Evolutionary conservation across 1,139 yeast genomes (phyloP), one percentile per base, ranked within the genome.

Genomic region (Hemisphaericaspora subhashii): DNA sequence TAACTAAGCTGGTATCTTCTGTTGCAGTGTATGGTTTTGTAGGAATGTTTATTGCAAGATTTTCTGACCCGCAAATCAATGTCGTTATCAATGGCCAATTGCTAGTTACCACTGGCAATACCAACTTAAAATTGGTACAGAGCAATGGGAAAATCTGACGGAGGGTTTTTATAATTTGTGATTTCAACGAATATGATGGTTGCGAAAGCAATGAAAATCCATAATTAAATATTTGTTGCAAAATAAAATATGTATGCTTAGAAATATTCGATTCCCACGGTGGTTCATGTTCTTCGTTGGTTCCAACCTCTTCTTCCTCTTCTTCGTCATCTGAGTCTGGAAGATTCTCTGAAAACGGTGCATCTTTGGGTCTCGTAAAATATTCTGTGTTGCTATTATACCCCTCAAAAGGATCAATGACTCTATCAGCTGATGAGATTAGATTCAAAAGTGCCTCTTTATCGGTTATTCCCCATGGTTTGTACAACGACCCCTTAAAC

Each of bases 151-250:
- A 62, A 0, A 79, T 62, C 13, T 66, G 58, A 3, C 60, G 54
- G 26, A 83, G 59, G 0, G 86, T 70, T 20, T 61, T 67, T 34
- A 89, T 57, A 6, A 88, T 72, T 43, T 78, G 81, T 9, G 74
- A 55, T 36, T 79, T 75, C 22, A 90, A 60, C 2, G 68, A 59
- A 5, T 71, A 58, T 0, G 95, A 83, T 1, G 79, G 79, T 48
- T 87, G 94, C 2, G 88, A 79, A 27, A 88, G 60, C 37, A 88
- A 68, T 41, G 85, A 62, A 42, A 86, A 83, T 2, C 94, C 83
- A 53, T 88, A 87, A 10, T 70, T 74, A 41, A 81, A 71, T 8
- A 92, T 79, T 41, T 78, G 77, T 38, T 81, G 77, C 0, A 85
- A 62, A 2, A 83, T 64, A 33, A 64, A 56, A 54, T 86, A 89